Conservation (phyloP, 1,284 basidiomycete species). For the Somion occarium region DNA sequence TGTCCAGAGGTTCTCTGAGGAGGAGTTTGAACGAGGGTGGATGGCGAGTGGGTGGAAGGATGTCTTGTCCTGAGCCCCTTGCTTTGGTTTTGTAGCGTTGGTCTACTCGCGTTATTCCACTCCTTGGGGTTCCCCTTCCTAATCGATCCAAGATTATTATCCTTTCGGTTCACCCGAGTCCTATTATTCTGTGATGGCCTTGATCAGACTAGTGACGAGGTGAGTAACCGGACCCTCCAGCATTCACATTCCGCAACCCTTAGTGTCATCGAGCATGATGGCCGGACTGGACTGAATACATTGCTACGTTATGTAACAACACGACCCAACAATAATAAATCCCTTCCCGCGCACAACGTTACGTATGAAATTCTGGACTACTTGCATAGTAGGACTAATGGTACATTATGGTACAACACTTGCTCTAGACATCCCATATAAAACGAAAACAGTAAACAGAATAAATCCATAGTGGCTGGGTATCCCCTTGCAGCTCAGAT, state of each 20-base stretch:
- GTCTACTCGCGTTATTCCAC: neutral
- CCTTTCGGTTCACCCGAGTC: neutral
- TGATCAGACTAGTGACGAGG: too few species aligned
- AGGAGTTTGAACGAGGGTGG: slow-evolving; percentile 76
- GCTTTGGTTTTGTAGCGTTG: too few species aligned
- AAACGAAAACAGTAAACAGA: too few species aligned
- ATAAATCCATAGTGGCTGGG: neutral
- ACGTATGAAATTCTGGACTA: too few species aligned
- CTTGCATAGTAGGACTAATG: too few species aligned
- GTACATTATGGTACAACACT: neutral
- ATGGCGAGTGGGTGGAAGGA: slow-evolving; percentile 55
- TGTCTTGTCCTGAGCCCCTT: slow-evolving; percentile 22
- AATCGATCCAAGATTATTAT: neutral
- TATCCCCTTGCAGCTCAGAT: neutral
- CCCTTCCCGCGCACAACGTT: too few species aligned
- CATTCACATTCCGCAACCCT: neutral
- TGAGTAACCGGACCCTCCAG: neutral
- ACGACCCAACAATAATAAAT: too few species aligned
- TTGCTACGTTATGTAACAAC: too few species aligned
- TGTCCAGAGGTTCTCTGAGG: slow-evolving; percentile 68
- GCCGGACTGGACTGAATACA: neutral
- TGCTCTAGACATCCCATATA: neutral
- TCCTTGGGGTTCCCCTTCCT: neutral
- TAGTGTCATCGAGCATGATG: neutral
- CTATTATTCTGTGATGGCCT: neutral